Conservation (phyloP, 2,329 filamentous ascomycete genomes). For the Aspergillus jensenii region DNA sequence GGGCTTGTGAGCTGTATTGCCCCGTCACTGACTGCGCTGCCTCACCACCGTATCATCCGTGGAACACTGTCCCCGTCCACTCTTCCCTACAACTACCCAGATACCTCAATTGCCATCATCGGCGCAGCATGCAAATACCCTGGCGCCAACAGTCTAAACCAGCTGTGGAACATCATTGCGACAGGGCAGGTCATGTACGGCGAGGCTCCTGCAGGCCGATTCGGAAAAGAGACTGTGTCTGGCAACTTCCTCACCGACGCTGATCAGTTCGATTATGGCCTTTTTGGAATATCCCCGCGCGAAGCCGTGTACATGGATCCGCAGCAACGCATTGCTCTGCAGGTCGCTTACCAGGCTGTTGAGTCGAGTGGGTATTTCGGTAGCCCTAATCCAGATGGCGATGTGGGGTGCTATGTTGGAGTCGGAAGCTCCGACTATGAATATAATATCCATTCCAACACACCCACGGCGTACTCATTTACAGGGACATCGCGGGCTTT, state of each 20-base stretch:
- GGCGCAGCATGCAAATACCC: slow-evolving; percentile 38
- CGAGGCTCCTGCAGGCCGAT: slow-evolving; percentile 23
- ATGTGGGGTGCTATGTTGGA: slow-evolving; percentile 43
- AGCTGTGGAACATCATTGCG: slow-evolving; percentile 10
- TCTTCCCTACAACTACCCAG: too few species aligned
- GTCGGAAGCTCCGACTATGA: slow-evolving; percentile 38
- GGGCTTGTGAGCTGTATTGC: too few species aligned
- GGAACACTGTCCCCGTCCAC: too few species aligned
- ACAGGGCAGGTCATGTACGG: slow-evolving; percentile 12
- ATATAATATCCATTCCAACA: slow-evolving; percentile 36
- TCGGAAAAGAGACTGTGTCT: slow-evolving; percentile 13
- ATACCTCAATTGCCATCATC: slow-evolving; percentile 33
- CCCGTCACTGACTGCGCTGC: too few species aligned
- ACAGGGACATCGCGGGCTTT: slow-evolving; percentile 21
- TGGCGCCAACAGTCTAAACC: slow-evolving; percentile 34
- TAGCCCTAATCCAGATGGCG: background rate
- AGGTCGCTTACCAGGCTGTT: slow-evolving; percentile 10
- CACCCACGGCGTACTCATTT: slow-evolving; percentile 35
- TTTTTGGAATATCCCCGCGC: slow-evolving; percentile 23
- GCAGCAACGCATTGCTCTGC: slow-evolving; percentile 5
- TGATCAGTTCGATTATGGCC: slow-evolving; percentile 31
- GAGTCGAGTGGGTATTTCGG: slow-evolving; percentile 3
- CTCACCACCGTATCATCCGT: too few species aligned
- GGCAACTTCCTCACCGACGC: slow-evolving; percentile 22
- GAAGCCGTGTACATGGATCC: slow-evolving; percentile 8